Base-by-base conservation (phyloP, 2,329 filamentous ascomycete species). In the Lasiodiplodia sp. region DNA sequence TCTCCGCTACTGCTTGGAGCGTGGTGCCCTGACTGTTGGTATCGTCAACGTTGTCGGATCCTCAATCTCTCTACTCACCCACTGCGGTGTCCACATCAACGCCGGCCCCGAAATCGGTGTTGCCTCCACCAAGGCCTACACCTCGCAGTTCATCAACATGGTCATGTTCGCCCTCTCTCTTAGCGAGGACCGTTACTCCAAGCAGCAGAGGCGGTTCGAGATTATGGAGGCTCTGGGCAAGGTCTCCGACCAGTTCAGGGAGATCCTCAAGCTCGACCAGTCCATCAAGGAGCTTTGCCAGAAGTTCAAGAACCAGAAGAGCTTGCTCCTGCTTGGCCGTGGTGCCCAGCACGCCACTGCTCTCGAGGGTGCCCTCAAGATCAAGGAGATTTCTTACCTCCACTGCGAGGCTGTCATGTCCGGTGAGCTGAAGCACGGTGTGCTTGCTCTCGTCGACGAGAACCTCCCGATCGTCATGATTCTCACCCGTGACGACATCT, bases 391-490 rank as follows among this genome's bases (percentile, higher is more conserved):
- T 77, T 98, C 95, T 21, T 99, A 99, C 83, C 92, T 99, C 70
- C 96, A 99, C 84, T 99, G 96, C 83, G 96, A 99, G 85, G 96
- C 96, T 75, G 96, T 99, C 86, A 99, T 99, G 96, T 98, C 96
- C 72, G 96, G 96, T 83, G 96, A 99, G 85, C 88, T 99, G 76
- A 99, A 99, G 89, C 96, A 99, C 82, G 96, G 96, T 86, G 96
- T 99, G 65, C 86, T 99, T 79, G 96, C 96, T 66, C 88, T 99
- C 71, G 96, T 99, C 70, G 96, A 99, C 77, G 96, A 99, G 88
- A 95, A 97, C 83, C 89, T 99, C 47, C 96, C 96, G 71, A 99
- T 99, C 81, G 97, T 99, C 83, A 99, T 99, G 96, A 98, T 99
- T 78, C 87, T 99, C 71, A 99, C 96, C 67, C 92, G 96, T 70